Evolutionary conservation across 2,329 filamentous ascomycete genomes (phyloP), one percentile per base, ranked within the genome.

Genomic region (Colletotrichum tamarilloi): DNA sequence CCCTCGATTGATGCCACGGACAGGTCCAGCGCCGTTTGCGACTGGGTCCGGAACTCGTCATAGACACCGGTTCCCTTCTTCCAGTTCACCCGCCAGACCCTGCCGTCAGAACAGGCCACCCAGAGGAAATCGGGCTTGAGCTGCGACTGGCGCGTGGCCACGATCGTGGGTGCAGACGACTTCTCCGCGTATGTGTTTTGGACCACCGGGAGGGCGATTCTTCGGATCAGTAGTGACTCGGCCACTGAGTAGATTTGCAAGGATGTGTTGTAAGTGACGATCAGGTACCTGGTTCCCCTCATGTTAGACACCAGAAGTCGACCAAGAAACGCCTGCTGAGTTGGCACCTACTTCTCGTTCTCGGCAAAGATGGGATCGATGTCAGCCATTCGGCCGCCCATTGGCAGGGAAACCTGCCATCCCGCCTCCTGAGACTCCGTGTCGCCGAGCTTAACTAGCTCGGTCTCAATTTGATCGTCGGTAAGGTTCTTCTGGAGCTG

Each of bases 231-330:
- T 62, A 97, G 89, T 1, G 97, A 98, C 67, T 95, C 95, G 75
- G 90, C 86, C 35, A 94, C 90, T 1, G 94, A 93, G 82, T 97
- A 97, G 30, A 98, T 88, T 80, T 95, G 93, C 67, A 98, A 86
- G 11, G 92, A 92, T 32, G 90, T 92, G 73, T 92, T 89, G 78
- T 94, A 94, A 38, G 92, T 90, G 68, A 97, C 82, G 70, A 98
- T 91, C 52, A 98, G 81, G 82, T 92, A 89, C 79, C 94, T 95
- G 26, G 49, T 49, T 42, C 5, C 12, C 16, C 26, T n/a, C 9
- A 5, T 56, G 77, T 84, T 65, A 83, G 79, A 62, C 64, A 59
- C 49, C 24, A 52, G 11, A 8, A 19, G 26, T 63, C 76, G 67
- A 59, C 76, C 57, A 38, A 62, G 19, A 42, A 42, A 56, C 4